Percentiles rank a stretch among this genome's conserved stretches.
These are phyloP conservation scores for Hypomyces rosellus DNA, from an alignment of 2,329 filamentous ascomycete genomes.

Conservation along the genomic window DNA sequence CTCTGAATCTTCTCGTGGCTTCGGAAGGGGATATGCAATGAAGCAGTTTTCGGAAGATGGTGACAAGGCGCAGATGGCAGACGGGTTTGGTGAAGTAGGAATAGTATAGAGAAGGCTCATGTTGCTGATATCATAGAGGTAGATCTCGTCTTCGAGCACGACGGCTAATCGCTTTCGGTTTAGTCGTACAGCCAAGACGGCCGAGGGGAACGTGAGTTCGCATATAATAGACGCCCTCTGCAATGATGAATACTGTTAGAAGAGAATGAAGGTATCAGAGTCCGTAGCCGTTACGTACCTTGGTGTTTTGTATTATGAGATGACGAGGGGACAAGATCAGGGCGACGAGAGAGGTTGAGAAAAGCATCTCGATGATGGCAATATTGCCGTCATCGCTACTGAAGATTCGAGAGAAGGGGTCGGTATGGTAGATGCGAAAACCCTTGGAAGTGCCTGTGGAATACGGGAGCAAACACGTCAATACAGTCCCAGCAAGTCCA, in stretches of 20 bases:
- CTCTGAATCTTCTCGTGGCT: constrained; percentile 55
- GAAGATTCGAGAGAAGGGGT: constrained; percentile 92
- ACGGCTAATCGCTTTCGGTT: constrained; percentile 93
- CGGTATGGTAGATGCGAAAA: constrained; percentile 94
- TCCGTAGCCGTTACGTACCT: constrained; percentile 48
- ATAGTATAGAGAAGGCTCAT: constrained; percentile 94
- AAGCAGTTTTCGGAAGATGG: constrained; percentile 95
- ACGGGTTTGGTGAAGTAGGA: constrained; percentile 86
- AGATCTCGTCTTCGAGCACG: constrained; percentile 91
- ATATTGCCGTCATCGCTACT: constrained; percentile 94
- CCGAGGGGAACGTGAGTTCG: constrained; percentile 97
- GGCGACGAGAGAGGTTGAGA: constrained; percentile 93
- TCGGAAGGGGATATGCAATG: constrained; percentile 85
- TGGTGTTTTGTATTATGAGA: constrained; percentile 95
- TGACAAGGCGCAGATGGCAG: constrained; percentile 84
- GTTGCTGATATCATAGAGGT: constrained; percentile 97
- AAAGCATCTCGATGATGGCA: constrained; percentile 95
- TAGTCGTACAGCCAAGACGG: constrained; percentile 84
- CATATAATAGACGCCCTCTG: constrained; percentile 78
- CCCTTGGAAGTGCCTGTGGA: constrained; percentile 76
- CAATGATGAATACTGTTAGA: constrained; percentile 2
- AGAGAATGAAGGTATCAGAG: not conserved
- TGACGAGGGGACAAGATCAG: constrained; percentile 87
- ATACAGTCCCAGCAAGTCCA: not conserved
- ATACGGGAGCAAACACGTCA: not conserved